Percentiles rank a stretch among this genome's conserved stretches.
Evolutionary conservation across 2,329 filamentous ascomycete species (phyloP).

Genomic region (Xylaria polymorpha): DNA sequence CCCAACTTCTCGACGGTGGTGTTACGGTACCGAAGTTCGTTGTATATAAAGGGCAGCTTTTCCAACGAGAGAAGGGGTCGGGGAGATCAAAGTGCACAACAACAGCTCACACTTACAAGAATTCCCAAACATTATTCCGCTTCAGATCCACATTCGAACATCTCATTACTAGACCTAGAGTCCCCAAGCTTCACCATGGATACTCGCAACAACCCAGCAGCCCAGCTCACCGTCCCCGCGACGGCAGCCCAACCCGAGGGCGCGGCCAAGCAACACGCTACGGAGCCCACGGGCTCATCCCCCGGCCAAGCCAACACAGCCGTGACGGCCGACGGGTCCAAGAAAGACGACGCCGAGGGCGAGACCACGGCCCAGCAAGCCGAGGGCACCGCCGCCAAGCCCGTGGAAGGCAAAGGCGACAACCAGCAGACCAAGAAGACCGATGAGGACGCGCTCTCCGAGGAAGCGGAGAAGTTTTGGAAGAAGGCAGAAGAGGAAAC

Average conservation of each 20-base stretch:
- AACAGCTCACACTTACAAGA: neutral
- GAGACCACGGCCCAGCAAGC: constrained; percentile 2
- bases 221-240: constrained; percentile 8
- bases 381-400: neutral
- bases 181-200: constrained; percentile 16
- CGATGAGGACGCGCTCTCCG: constrained; percentile 1
- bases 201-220: constrained; percentile 3
- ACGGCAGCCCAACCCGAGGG: constrained; percentile 15
- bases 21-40: neutral
- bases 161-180: neutral
- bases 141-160: neutral
- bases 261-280: neutral
- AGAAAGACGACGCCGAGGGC: constrained; percentile 3
- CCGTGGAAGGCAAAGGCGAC: neutral
- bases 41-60: constrained; percentile 23
- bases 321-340: constrained; percentile 37
- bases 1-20: neutral
- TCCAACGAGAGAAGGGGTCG: neutral
- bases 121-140: neutral
- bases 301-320: constrained; percentile 28
- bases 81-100: neutral
- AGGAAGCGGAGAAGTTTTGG: neutral
- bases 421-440: neutral
- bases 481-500: constrained; percentile 1
- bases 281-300: neutral